Evolutionary conservation across 2,329 filamentous ascomycete genomes (phyloP), one percentile per base, ranked within the genome.

Genomic region (Sphaerulina vaccinii): DNA sequence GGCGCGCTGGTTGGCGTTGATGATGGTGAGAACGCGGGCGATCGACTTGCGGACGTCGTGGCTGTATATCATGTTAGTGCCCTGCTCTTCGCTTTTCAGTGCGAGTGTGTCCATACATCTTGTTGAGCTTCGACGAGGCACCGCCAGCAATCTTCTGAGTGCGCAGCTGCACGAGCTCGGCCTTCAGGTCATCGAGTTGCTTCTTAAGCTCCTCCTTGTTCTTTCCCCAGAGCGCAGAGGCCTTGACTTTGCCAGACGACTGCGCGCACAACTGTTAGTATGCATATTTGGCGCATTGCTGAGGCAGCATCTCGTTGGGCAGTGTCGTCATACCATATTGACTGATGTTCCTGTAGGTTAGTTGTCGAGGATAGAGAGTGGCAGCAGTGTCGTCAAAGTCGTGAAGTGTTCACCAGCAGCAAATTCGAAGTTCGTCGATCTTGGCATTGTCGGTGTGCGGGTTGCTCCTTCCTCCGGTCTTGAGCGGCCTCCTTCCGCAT

Each of bases 1-100:
- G 66, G 90, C 83, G 76, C 95, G 88, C 83, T 99, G 93, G 85
- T 95, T 97, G 79, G 90, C 87, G 85, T 97, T 99, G 86, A 99
- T 96, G 81, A 99, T 84, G 77, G 93, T 99, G 71, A 99, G 86
- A 79, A 96, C 89, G 74, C 92, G 91, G 73, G 93, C 95, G 79
- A 99, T 96, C 65, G 91, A 96, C 85, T 99, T 99, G 83, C 93
- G 91, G 76, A 99, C 84, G 77, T 99, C 95, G 83, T 96, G 90
- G 80, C 91, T 96, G 69, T 39, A 19, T 2, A 15, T 15, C 13
- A 37, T 37, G 13, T 37, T 15, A 37, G 35, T 19, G 35, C n/a
- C 33, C 44, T 35, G 41, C 48, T 47, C 33, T 47, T 43, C 41
- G 46, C 37, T 27, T 43, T 8, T 50, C 23, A 24, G 32, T 33